Percentiles rank a stretch among this genome's conserved stretches.
Evolutionary conservation across 768 basidiomycete genomes (phyloP).

Genomic region (Auricularia auricula-judae): DNA sequence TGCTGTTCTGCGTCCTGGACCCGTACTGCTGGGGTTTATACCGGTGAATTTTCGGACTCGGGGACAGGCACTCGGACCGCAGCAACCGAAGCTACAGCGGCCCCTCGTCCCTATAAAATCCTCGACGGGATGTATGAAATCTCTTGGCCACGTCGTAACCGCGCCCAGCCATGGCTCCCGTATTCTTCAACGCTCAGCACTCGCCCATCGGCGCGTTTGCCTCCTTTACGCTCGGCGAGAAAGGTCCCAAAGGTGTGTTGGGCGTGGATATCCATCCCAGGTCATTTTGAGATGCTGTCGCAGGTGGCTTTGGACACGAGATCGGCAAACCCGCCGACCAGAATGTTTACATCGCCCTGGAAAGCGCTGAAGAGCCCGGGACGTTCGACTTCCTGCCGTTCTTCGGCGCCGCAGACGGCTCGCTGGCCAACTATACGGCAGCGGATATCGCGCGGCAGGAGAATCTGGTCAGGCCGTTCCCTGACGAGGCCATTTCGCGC

Average conservation of each 20-base stretch:
- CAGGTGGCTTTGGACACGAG: background rate
- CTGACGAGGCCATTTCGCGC: background rate
- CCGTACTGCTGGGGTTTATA: too few relatives aligned
- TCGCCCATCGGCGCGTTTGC: constrained; percentile 1
- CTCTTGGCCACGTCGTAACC: background rate
- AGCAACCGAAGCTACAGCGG: too few relatives aligned
- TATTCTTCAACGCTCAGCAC: background rate
- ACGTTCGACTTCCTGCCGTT: background rate
- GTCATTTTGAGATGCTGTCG: too few relatives aligned
- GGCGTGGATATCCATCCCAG: background rate
- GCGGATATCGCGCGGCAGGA: background rate
- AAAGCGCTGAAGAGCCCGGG: background rate
- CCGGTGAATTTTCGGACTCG: too few relatives aligned
- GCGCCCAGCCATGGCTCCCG: background rate
- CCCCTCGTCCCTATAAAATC: background rate
- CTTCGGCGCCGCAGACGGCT: background rate
- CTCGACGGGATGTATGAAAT: background rate
- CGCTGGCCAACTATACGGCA: background rate
- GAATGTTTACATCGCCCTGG: background rate
- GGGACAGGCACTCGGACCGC: too few relatives aligned
- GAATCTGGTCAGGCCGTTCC: background rate
- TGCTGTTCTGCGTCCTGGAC: too few relatives aligned
- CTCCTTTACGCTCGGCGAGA: constrained; percentile 1
- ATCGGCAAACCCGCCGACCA: constrained; percentile 1
- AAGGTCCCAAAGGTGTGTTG: background rate